These are phyloP conservation scores for Trichoderma oligosporum DNA, from an alignment of 2,329 filamentous ascomycete species.

Conservation along the genomic window DNA sequence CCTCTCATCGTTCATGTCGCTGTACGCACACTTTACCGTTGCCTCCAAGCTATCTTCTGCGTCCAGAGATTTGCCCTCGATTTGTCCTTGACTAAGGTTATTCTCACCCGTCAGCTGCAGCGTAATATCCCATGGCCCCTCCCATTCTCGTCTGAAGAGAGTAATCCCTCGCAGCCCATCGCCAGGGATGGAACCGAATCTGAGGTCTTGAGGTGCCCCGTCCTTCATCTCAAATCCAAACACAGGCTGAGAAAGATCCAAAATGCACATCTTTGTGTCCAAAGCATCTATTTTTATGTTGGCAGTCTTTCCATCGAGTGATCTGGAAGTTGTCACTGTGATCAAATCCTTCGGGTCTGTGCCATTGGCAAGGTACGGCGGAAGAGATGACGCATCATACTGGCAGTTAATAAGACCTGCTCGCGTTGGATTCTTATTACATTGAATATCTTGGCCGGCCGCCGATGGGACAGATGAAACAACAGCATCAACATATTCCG, in stretches of 20 bases:
- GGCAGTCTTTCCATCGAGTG: constrained; percentile 45
- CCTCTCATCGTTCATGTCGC: constrained; percentile 69
- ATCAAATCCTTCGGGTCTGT: constrained; percentile 56
- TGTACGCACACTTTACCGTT: constrained; percentile 76
- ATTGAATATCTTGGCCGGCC: constrained; percentile 56
- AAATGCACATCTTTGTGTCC: constrained; percentile 74
- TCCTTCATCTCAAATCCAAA: constrained; percentile 61
- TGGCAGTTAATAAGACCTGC: constrained; percentile 58
- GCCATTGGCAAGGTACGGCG: constrained; percentile 57
- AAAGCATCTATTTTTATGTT: constrained; percentile 63
- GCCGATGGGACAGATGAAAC: constrained; percentile 68
- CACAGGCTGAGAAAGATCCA: constrained; percentile 68
- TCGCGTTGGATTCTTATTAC: constrained; percentile 40
- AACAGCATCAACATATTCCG: constrained; percentile 63
- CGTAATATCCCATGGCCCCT: constrained; percentile 66
- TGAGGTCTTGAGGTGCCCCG: constrained; percentile 54
- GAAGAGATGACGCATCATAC: constrained; percentile 60
- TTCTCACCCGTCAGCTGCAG: constrained; percentile 27
- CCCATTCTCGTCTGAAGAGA: constrained; percentile 80
- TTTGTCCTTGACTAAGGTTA: no score
- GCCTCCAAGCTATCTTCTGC: constrained; percentile 48
- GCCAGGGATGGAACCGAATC: constrained; percentile 61
- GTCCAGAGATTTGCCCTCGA: background rate
- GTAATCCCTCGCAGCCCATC: constrained; percentile 65
- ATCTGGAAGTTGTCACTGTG: constrained; percentile 45